These are phyloP conservation scores for Microbotryomycetes sp. DNA, from an alignment of 1,284 basidiomycete genomes.

Conservation along the genomic window DNA sequence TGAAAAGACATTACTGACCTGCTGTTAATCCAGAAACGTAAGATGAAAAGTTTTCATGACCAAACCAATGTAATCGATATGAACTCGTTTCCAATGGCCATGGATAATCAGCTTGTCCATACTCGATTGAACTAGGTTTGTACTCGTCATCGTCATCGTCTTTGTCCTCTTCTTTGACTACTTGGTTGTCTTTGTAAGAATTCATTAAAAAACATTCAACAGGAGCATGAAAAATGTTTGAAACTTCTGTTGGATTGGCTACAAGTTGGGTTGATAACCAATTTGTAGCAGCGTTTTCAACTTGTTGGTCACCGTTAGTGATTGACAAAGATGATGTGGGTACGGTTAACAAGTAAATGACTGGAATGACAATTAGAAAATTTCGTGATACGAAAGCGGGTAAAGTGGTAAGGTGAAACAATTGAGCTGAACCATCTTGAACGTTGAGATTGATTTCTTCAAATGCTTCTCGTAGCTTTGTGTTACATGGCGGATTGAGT, in stretches of 20 bases:
- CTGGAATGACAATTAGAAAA: conserved; percentile 35
- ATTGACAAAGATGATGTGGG: too few species aligned
- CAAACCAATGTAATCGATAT: conserved; percentile 34
- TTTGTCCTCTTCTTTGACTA: background rate
- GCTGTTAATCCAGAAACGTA: conserved; percentile 35
- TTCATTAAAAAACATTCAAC: conserved; percentile 17
- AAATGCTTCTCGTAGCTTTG: conserved; percentile 33
- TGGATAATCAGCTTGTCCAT: conserved; percentile 14
- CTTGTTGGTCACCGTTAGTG: too few species aligned
- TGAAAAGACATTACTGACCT: too few species aligned
- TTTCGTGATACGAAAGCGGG: conserved; percentile 34
- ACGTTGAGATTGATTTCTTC: conserved; percentile 33
- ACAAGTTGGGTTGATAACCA: background rate
- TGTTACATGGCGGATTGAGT: background rate
- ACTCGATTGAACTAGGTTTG: background rate
- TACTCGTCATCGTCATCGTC: background rate
- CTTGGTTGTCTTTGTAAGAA: background rate
- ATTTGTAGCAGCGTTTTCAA: background rate
- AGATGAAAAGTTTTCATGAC: conserved; percentile 12
- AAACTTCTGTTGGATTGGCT: conserved; percentile 32
- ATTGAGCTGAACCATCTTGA: background rate
- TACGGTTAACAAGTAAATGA: conserved; percentile 26
- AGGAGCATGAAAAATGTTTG: conserved; percentile 29
- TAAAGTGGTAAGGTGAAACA: conserved; percentile 31
- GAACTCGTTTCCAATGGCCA: conserved; percentile 21